Conservation (phyloP, 768 basidiomycete species). For the Tricholoma furcatifolium region DNA sequence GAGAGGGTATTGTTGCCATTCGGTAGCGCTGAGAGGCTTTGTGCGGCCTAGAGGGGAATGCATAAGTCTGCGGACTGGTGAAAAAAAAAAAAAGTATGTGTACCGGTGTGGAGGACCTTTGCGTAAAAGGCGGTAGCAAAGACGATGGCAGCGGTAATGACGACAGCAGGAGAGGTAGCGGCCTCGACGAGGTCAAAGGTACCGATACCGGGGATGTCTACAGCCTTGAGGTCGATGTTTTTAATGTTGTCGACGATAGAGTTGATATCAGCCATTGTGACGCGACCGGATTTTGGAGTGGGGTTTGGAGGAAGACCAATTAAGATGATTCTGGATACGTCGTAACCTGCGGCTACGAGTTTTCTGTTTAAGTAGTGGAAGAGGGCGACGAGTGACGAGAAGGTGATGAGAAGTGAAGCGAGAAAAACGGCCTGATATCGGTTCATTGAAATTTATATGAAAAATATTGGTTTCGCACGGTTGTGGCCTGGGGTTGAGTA, state of each 20-base stretch:
- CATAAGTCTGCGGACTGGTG: slow-evolving; percentile 12
- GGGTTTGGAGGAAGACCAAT: slow-evolving; percentile 47
- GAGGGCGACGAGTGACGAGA: slow-evolving; percentile 45
- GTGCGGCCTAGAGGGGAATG: slow-evolving; percentile 46
- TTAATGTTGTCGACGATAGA: slow-evolving; percentile 24
- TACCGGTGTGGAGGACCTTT: slow-evolving; percentile 49
- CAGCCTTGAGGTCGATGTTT: slow-evolving; percentile 27
- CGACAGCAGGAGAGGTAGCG: slow-evolving; percentile 43
- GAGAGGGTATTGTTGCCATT: slow-evolving; percentile 84
- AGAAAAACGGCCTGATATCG: slow-evolving; percentile 54
- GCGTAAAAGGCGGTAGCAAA: slow-evolving; percentile 50
- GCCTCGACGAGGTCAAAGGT: slow-evolving; percentile 37
- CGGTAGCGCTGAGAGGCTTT: slow-evolving; percentile 69
- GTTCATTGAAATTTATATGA: slow-evolving; percentile 44
- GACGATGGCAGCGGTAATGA: slow-evolving; percentile 51
- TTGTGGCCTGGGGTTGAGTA: background rate
- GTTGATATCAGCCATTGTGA: slow-evolving; percentile 18
- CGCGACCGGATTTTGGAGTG: slow-evolving; percentile 12
- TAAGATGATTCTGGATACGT: slow-evolving; percentile 60
- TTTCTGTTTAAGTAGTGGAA: slow-evolving; percentile 38
- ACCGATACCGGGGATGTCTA: slow-evolving; percentile 35
- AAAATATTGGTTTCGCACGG: slow-evolving; percentile 11
- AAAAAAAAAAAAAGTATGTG: slow-evolving; percentile 6
- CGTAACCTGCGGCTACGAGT: slow-evolving; percentile 56
- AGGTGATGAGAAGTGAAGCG: slow-evolving; percentile 46